Conservation (phyloP, 1,284 basidiomycete species). For the Ustilago esculenta region DNA sequence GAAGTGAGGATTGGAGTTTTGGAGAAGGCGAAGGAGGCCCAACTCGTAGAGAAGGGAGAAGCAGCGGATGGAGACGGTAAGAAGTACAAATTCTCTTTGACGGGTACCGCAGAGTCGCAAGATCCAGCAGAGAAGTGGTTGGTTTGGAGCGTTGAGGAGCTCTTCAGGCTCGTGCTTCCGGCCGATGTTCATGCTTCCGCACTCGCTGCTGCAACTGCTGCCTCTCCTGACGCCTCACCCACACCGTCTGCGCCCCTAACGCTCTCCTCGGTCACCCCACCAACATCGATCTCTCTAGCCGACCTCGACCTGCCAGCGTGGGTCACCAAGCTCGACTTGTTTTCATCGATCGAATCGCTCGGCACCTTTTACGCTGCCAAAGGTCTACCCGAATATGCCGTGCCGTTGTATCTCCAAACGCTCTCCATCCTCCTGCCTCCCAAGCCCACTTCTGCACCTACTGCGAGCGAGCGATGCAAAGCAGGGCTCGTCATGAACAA, state of each 20-base stretch:
- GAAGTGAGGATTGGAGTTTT: slow-evolving; percentile 35
- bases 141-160: slow-evolving; percentile 66
- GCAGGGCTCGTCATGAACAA: slow-evolving; percentile 66
- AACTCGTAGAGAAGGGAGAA: not conserved
- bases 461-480: slow-evolving; percentile 62
- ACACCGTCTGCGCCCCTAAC: not conserved
- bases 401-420: slow-evolving; percentile 66
- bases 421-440: slow-evolving; percentile 63
- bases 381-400: slow-evolving; percentile 62
- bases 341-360: slow-evolving; percentile 64
- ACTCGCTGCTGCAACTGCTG: slow-evolving; percentile 29
- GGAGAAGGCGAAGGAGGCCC: slow-evolving; percentile 6
- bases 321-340: slow-evolving; percentile 62
- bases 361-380: slow-evolving; percentile 65
- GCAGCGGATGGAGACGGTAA: slow-evolving; percentile 11
- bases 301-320: slow-evolving; percentile 66
- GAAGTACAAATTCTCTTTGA: slow-evolving; percentile 23
- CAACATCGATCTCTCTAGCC: slow-evolving; percentile 46
- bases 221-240: not conserved
- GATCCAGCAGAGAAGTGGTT: slow-evolving; percentile 62
- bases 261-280: slow-evolving; percentile 7
- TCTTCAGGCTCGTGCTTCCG: slow-evolving; percentile 50
- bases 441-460: slow-evolving; percentile 22
- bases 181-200: slow-evolving; percentile 27
- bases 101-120: slow-evolving; percentile 31